Evolutionary conservation across 257 asterid species (phyloP).

Genomic region (Penstemon eatonii): DNA sequence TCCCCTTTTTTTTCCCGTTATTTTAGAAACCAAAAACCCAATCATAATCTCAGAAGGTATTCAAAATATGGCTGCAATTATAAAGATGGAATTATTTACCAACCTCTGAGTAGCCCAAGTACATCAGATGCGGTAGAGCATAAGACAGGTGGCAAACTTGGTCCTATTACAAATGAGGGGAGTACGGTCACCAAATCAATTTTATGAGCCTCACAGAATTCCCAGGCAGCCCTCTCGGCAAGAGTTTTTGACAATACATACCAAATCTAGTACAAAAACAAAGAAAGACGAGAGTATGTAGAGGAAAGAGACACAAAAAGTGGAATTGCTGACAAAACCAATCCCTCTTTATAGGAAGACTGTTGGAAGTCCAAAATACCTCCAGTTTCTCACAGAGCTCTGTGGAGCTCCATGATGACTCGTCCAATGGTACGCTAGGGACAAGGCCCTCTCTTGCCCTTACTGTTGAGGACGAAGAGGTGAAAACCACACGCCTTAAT

Average conservation of each 20-base stretch:
- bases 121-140: slow-evolving; percentile 78
- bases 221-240: slow-evolving; percentile 95
- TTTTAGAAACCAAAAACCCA: not conserved
- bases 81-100: not conserved
- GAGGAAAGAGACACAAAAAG: not conserved
- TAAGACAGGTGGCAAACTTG: slow-evolving; percentile 60
- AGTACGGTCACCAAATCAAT: slow-evolving; percentile 66
- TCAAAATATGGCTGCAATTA: not conserved
- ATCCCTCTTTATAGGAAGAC: too few species aligned
- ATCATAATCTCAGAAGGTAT: not conserved
- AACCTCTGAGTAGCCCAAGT: slow-evolving; percentile 80
- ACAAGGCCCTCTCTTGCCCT: slow-evolving; percentile 63
- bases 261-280: slow-evolving; percentile 53
- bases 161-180: slow-evolving; percentile 84
- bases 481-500: slow-evolving; percentile 74
- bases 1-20: slow-evolving; percentile 45
- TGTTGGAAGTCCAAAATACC: slow-evolving; percentile 34
- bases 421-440: slow-evolving; percentile 56
- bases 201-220: slow-evolving; percentile 60
- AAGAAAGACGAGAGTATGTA: not conserved
- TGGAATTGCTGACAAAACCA: not conserved
- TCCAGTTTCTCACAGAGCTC: slow-evolving; percentile 61
- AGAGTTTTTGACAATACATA: slow-evolving; percentile 74
- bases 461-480: slow-evolving; percentile 86
- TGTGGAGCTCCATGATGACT: slow-evolving; percentile 81